phyloP scores from a whole-genome alignment of 2,329 filamentous ascomycete genomes.

The Fusarium papillatum region DNA sequence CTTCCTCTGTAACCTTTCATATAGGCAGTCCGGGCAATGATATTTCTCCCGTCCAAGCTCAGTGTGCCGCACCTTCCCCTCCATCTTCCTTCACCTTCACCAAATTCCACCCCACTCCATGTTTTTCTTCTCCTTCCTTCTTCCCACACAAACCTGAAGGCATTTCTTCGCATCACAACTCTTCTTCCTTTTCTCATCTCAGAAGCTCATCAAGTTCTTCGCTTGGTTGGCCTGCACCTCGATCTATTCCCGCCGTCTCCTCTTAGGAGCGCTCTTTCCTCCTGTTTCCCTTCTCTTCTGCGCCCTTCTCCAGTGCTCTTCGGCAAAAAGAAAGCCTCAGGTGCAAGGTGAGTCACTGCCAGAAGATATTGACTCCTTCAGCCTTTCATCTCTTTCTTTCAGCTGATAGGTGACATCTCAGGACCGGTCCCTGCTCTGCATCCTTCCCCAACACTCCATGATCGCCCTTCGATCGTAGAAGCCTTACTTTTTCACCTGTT shows the following conservation, averaged over 20 bases:
- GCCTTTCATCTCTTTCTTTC: background rate
- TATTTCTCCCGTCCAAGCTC: background rate
- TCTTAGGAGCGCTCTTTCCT: background rate
- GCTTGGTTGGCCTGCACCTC: background rate
- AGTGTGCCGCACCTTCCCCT: background rate
- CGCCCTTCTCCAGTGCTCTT: background rate
- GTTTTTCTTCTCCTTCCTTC: background rate
- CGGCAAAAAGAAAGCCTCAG: background rate
- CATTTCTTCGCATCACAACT: constrained; percentile 5
- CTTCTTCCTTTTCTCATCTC: constrained; percentile 2
- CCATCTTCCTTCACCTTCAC: background rate
- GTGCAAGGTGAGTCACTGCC: constrained; percentile 1
- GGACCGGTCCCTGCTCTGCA: background rate
- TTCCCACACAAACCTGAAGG: background rate
- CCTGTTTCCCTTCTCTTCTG: background rate
- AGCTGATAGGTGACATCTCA: background rate
- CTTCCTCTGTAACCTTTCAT: background rate
- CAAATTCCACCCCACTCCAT: background rate
- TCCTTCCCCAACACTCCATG: background rate
- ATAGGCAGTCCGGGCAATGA: too few species aligned
- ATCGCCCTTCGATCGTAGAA: background rate
- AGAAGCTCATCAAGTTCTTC: background rate
- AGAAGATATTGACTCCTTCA: background rate
- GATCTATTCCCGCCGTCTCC: background rate
- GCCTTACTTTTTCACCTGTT: background rate